Evolutionary conservation across 2,329 filamentous ascomycete genomes (phyloP).

Genomic region (Capronia coronata): DNA sequence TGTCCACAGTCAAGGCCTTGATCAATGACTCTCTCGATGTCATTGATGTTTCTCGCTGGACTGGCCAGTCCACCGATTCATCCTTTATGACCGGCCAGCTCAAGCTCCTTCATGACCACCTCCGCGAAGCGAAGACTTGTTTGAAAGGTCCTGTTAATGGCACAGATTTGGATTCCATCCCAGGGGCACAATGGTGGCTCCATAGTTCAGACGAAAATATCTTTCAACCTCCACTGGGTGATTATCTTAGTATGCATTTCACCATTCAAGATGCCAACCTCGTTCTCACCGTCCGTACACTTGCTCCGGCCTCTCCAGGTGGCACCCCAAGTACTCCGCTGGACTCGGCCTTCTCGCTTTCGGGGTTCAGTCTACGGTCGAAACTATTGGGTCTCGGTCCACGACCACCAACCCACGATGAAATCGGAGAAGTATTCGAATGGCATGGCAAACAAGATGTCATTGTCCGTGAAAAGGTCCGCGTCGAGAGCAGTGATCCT

Average conservation of each 20-base stretch:
- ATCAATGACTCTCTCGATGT: slow-evolving; percentile 80
- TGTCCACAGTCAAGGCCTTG: slow-evolving; percentile 65
- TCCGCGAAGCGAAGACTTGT: slow-evolving; percentile 52
- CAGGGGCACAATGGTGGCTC: slow-evolving; percentile 52
- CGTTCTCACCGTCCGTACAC: slow-evolving; percentile 61
- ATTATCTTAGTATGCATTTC: slow-evolving; percentile 66
- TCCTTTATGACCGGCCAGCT: slow-evolving; percentile 54
- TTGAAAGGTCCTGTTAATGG: slow-evolving; percentile 45
- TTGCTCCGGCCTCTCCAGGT: slow-evolving; percentile 57
- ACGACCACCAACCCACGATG: slow-evolving; percentile 63
- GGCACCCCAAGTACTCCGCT: slow-evolving; percentile 55
- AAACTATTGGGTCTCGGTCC: slow-evolving; percentile 43
- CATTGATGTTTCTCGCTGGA: slow-evolving; percentile 68
- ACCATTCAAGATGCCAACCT: slow-evolving; percentile 63
- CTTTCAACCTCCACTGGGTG: slow-evolving; percentile 58
- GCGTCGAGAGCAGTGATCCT: slow-evolving; percentile 83
- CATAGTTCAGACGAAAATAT: slow-evolving; percentile 53
- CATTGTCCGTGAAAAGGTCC: slow-evolving; percentile 79
- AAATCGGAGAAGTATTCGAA: slow-evolving; percentile 68
- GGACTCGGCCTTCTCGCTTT: slow-evolving; percentile 58
- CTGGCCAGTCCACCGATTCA: slow-evolving; percentile 56
- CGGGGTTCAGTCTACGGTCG: slow-evolving; percentile 54
- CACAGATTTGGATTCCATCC: slow-evolving; percentile 13
- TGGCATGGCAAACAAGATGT: slow-evolving; percentile 63
- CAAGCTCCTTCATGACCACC: slow-evolving; percentile 53